phyloP scores from a whole-genome alignment of 257 asterid genomes.

The Misopates orontium region DNA sequence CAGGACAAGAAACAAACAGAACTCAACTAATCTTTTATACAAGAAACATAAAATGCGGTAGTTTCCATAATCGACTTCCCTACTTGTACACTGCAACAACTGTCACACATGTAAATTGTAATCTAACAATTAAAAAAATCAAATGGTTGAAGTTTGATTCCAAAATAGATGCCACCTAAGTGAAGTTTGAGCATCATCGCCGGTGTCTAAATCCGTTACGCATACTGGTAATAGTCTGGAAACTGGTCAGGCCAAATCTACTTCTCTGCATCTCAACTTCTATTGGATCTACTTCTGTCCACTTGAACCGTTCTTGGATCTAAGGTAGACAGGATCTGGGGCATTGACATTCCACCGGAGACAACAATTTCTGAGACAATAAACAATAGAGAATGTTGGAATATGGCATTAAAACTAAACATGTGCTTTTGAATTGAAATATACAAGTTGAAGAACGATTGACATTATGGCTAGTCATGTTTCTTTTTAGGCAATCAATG shows the following conservation, averaged over 20 bases:
- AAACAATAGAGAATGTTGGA: slow-evolving; percentile 23
- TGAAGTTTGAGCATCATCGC: slow-evolving; percentile 17
- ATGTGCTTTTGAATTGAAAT: no score
- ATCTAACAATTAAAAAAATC: slow-evolving; percentile 31
- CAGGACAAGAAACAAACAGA: slow-evolving; percentile 11
- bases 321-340: slow-evolving; percentile 60
- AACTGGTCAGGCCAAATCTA: slow-evolving; percentile 23
- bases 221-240: background rate
- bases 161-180: slow-evolving; percentile 25
- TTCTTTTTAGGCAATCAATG: no score
- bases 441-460: no score
- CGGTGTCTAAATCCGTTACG: slow-evolving; percentile 23
- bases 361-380: slow-evolving; percentile 61
- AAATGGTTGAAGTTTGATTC: slow-evolving; percentile 25
- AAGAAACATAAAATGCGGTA: slow-evolving; percentile 26
- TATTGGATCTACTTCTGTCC: slow-evolving; percentile 45
- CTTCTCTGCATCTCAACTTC: slow-evolving; percentile 33
- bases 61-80: slow-evolving; percentile 22
- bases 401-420: background rate
- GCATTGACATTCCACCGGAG: slow-evolving; percentile 83
- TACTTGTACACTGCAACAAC: slow-evolving; percentile 28
- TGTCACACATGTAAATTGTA: slow-evolving; percentile 15
- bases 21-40: slow-evolving; percentile 22
- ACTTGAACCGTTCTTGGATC: slow-evolving; percentile 44
- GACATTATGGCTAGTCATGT: no score